A percentile compares a stretch with the other conserved stretches of the same genome.
These are phyloP conservation scores for Cutaneotrichosporon dermatis DNA, from an alignment of 1,284 basidiomycete species.

Conservation along the genomic window DNA sequence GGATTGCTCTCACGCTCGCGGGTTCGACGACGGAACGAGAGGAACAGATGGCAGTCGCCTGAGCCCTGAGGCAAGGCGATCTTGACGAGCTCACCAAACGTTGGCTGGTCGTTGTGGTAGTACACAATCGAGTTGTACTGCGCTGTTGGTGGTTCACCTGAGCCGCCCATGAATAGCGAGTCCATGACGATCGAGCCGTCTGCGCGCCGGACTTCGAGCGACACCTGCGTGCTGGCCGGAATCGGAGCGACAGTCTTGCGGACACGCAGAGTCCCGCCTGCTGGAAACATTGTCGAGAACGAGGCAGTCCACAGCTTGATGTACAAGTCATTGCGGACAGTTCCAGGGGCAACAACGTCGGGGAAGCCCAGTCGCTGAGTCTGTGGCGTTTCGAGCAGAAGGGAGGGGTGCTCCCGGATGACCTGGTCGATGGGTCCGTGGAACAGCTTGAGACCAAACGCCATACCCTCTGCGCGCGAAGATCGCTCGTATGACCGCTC, in stretches of 20 bases:
- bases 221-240: slow-evolving; percentile 73
- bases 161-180: slow-evolving; percentile 72
- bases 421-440: slow-evolving; percentile 72
- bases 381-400: slow-evolving; percentile 75
- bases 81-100: slow-evolving; percentile 90
- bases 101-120: slow-evolving; percentile 75
- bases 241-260: slow-evolving; percentile 33
- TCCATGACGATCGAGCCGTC: slow-evolving; percentile 66
- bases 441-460: slow-evolving; percentile 85
- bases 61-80: slow-evolving; percentile 67
- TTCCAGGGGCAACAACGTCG: slow-evolving; percentile 91
- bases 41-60: slow-evolving; percentile 83
- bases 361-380: slow-evolving; percentile 92
- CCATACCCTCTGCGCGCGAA: slow-evolving; percentile 73
- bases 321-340: slow-evolving; percentile 89
- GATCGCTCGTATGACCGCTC: slow-evolving; percentile 79
- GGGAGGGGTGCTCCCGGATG: slow-evolving; percentile 75
- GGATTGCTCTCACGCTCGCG: slow-evolving; percentile 59
- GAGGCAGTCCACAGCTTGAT: slow-evolving; percentile 89
- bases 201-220: slow-evolving; percentile 76
- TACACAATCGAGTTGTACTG: slow-evolving; percentile 89
- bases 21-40: slow-evolving; percentile 65
- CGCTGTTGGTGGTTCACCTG: slow-evolving; percentile 73
- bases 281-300: slow-evolving; percentile 55
- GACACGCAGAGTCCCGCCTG: slow-evolving; percentile 43